A percentile compares a stretch with the other conserved stretches of the same genome.
Conservation (phyloP, 2,329 filamentous ascomycete species). For the Ophiostoma perfectum region DNA sequence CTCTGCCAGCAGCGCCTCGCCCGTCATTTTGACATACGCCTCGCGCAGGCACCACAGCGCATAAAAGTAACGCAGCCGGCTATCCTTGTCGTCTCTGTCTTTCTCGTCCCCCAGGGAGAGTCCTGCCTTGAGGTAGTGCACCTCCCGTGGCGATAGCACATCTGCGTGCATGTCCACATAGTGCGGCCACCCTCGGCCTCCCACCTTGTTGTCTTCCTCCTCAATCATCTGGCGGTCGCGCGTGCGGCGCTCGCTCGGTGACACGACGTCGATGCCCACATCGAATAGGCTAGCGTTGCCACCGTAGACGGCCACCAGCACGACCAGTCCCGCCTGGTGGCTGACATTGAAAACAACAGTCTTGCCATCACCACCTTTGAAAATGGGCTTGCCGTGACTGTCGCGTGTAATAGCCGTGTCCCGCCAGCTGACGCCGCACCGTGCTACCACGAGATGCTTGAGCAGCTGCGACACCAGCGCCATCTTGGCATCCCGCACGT, state of each 20-base stretch:
- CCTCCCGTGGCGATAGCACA: slow-evolving; percentile 61
- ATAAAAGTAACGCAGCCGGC: slow-evolving; percentile 66
- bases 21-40: slow-evolving; percentile 77
- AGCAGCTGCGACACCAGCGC: slow-evolving; percentile 65
- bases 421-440: slow-evolving; percentile 54
- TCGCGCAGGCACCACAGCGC: slow-evolving; percentile 74
- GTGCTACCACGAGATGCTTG: slow-evolving; percentile 64
- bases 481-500: slow-evolving; percentile 69
- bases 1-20: slow-evolving; percentile 66
- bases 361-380: slow-evolving; percentile 39
- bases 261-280: slow-evolving; percentile 72
- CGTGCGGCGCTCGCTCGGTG: slow-evolving; percentile 62
- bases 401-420: slow-evolving; percentile 53
- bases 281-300: slow-evolving; percentile 39
- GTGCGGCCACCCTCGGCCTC: slow-evolving; percentile 50
- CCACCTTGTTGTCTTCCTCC: slow-evolving; percentile 27
- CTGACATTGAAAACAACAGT: slow-evolving; percentile 67
- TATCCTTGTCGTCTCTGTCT: slow-evolving; percentile 41
- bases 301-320: slow-evolving; percentile 51
- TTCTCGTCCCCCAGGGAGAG: too few relatives aligned
- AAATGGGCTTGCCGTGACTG: slow-evolving; percentile 50
- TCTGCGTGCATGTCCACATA: slow-evolving; percentile 70
- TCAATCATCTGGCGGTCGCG: slow-evolving; percentile 54
- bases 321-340: slow-evolving; percentile 71
- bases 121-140: slow-evolving; percentile 51